Evolutionary conservation across 805 yeast species (phyloP).

Genomic region (Ogataea ramenticola): DNA sequence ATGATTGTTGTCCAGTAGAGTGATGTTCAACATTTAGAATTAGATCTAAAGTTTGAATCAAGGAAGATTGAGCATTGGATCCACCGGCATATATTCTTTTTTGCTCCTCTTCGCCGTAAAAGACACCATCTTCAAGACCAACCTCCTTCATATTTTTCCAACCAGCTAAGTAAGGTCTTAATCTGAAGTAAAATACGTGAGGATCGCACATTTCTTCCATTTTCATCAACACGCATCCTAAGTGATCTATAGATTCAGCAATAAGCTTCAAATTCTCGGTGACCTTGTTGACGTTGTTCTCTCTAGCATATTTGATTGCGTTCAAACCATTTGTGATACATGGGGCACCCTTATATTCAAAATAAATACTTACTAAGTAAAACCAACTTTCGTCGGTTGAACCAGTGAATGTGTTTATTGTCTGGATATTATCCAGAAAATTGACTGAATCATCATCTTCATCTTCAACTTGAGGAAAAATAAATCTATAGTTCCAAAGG

Average conservation of each 20-base stretch:
- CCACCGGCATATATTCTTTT: slow-evolving; percentile 76
- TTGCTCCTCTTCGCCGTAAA: slow-evolving; percentile 57
- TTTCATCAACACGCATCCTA: slow-evolving; percentile 66
- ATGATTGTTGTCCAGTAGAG: slow-evolving; percentile 59
- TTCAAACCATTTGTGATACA: slow-evolving; percentile 61
- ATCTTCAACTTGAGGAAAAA: slow-evolving; percentile 31
- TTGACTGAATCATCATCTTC: slow-evolving; percentile 12
- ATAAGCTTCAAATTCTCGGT: slow-evolving; percentile 46
- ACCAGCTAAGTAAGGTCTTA: slow-evolving; percentile 88
- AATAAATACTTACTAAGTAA: slow-evolving; percentile 78
- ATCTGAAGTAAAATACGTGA: slow-evolving; percentile 76
- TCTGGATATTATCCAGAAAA: slow-evolving; percentile 61
- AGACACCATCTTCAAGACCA: slow-evolving; percentile 71
- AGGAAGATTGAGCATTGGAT: slow-evolving; percentile 86
- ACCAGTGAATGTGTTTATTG: slow-evolving; percentile 83
- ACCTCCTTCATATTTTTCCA: slow-evolving; percentile 89
- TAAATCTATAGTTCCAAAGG: slow-evolving; percentile 78
- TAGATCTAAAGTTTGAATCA: slow-evolving; percentile 81
- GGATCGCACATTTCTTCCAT: slow-evolving; percentile 97
- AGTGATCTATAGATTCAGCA: slow-evolving; percentile 67
- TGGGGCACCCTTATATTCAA: slow-evolving; percentile 76
- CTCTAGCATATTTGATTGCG: slow-evolving; percentile 51
- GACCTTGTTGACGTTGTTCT: slow-evolving; percentile 34
- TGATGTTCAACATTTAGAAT: slow-evolving; percentile 69
- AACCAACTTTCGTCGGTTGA: slow-evolving; percentile 92